Base-by-base conservation (phyloP, 306 rosid genomes). In the Pueraria montana region DNA sequence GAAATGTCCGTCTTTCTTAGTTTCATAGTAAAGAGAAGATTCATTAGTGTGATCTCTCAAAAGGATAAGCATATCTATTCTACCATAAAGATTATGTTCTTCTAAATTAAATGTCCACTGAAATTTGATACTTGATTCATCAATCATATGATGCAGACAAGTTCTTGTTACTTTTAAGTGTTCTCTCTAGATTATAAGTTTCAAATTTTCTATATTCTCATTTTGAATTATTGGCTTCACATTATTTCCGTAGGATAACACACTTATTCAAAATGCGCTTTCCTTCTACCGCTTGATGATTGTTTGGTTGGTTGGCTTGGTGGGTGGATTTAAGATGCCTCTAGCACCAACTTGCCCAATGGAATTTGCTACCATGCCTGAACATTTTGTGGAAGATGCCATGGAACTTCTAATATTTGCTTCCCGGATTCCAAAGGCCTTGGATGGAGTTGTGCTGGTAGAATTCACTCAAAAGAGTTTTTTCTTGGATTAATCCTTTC, bases 321-420 rank as follows among this genome's bases (percentile, higher is more conserved):
- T 96, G 84, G 99, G 98, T 80, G 99, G 98, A 76, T 96, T 91
- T 80, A 92, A 94, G 90, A 96, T 96, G 98, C 99, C 99, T 78
- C 88, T 96, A 43, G 95, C 97, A 49, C 68, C 90, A 70, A 85
- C 88, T 65, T 90, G 97, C 89, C 97, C 98, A 2, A 89, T 81
- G 89, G 98, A 89, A 78, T 91, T 96, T 88, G 97, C 99, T 4
- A 87, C 89, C 59, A 89, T 96, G 98, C 98, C 99, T 3, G 98
- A 96, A 80, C 99, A 94, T 91, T 96, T 94, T 94, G 91, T 96
- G 78, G 99, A 94, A 88, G 99, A 96, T 89, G 97, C 98, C 79
- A 91, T 94, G 99, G 99, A 96, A 77, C 90, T 96, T 91, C 89
- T 96, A 70, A 91, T 94, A 75, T 96, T 96, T 89, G 98, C 98